These are phyloP conservation scores for Madurella fahalii DNA, from an alignment of 2,329 filamentous ascomycete genomes.

Conservation along the genomic window DNA sequence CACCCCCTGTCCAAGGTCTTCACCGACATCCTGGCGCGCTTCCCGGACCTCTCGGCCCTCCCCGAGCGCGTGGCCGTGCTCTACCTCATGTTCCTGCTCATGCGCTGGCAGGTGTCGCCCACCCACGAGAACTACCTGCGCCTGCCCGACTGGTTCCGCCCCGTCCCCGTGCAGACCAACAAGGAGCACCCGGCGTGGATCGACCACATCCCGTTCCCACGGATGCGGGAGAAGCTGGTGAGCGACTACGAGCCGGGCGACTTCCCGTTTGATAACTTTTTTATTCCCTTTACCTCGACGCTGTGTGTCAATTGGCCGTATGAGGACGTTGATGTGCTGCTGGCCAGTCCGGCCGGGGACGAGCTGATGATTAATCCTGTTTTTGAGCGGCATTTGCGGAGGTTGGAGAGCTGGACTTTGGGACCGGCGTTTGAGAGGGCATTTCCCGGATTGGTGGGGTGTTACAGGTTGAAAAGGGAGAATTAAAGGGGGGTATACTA, in stretches of 20 bases:
- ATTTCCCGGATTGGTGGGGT: slow-evolving; percentile 55
- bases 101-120: slow-evolving; percentile 81
- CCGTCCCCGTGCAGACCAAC: slow-evolving; percentile 61
- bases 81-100: slow-evolving; percentile 81
- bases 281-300: slow-evolving; percentile 74
- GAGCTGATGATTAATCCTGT: slow-evolving; percentile 80
- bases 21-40: slow-evolving; percentile 79
- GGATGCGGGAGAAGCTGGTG: slow-evolving; percentile 66
- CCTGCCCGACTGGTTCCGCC: slow-evolving; percentile 68
- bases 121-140: slow-evolving; percentile 75
- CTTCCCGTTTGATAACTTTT: slow-evolving; percentile 74
- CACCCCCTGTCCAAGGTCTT: slow-evolving; percentile 82
- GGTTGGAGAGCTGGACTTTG: slow-evolving; percentile 77
- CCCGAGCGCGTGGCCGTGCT: slow-evolving; percentile 79
- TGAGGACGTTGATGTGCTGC: slow-evolving; percentile 64
- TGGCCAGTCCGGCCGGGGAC: slow-evolving; percentile 53
- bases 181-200: slow-evolving; percentile 74
- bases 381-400: slow-evolving; percentile 74
- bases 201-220: slow-evolving; percentile 76
- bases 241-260: slow-evolving; percentile 43
- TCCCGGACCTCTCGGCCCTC: slow-evolving; percentile 71
- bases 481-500: slow-evolving; percentile 9
- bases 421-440: slow-evolving; percentile 63
- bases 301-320: slow-evolving; percentile 83
- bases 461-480: slow-evolving; percentile 36